Evolutionary conservation across 2,329 filamentous ascomycete genomes (phyloP), one percentile per base, ranked within the genome.

Genomic region (Aquanectria penicillioides): DNA sequence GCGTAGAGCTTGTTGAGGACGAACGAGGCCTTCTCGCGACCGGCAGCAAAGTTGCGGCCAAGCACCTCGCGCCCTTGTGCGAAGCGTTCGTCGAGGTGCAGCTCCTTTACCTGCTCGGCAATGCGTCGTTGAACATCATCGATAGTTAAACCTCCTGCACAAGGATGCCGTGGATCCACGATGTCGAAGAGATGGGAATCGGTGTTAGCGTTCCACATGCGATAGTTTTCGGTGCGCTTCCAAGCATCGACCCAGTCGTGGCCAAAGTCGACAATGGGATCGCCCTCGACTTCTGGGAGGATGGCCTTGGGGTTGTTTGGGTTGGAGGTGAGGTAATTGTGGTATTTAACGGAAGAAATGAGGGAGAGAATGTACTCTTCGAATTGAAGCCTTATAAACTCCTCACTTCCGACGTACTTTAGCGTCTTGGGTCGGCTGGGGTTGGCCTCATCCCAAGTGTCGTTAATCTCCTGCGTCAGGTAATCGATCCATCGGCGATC

Each of bases 401-500:
- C 95, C 77, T 99, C 95, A 62, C 93, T 97, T 25, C 95, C 95
- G 31, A 93, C 89, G 71, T 97, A 99, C 25, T 94, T 94, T 81
- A 97, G 89, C 2, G 93, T 97, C 70, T 93, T 97, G n/a, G 95
- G 95, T 43, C 92, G 85, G 62, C 88, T 87, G 0, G 95, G 95
- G 70, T 98, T 94, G 5, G 88, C 81, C 36, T 97, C 93, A 72
- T 99, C 95, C 95, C 95, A 99, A 0, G 95, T 97, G 64, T 98
- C 93, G 69, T 95, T 92, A 18, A 99, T 92, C 33, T 93, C 91
- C 69, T 97, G 92, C 0, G 93, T 96, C 51, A 99, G 84, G 68
- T 93, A 94, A 77, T 99, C 95, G 67, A 99, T 97, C 94, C 95
- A 99, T 56, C 95, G 86, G 58, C 95, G 86, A 72, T 99, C 95